phyloP scores from a whole-genome alignment of 2,329 filamentous ascomycete genomes.

The Aspergillus jensenii region DNA sequence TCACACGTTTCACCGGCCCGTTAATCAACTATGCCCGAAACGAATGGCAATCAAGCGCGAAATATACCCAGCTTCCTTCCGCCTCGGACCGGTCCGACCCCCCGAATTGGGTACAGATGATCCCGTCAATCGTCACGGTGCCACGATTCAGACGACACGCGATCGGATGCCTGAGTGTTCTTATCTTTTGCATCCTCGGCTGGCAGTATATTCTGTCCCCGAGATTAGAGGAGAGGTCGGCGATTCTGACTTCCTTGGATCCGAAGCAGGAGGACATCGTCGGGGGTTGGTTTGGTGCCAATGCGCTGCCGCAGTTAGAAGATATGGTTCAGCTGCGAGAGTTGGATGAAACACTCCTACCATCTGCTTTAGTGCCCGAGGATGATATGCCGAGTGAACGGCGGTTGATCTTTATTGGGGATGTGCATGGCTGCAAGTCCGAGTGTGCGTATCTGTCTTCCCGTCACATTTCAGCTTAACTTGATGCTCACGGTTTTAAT shows the following conservation, averaged over 20 bases:
- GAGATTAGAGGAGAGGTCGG: conserved; percentile 30
- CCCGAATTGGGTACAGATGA: conserved; percentile 26
- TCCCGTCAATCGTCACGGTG: conserved; percentile 35
- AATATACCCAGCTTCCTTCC: conserved; percentile 22
- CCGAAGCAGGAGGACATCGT: conserved; percentile 24
- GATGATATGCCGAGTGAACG: conserved; percentile 37
- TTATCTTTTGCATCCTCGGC: conserved; percentile 30
- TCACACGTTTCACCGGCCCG: conserved; percentile 26
- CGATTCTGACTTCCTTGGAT: conserved; percentile 33
- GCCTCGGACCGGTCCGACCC: conserved; percentile 17
- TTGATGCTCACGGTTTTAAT: not conserved
- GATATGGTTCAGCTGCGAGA: conserved; percentile 52
- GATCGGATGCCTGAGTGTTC: conserved; percentile 34
- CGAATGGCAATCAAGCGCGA: conserved; percentile 34
- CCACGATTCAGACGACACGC: conserved; percentile 44
- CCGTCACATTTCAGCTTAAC: not conserved
- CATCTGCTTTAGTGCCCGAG: conserved; percentile 26
- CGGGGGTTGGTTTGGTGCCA: conserved; percentile 48
- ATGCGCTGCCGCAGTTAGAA: conserved; percentile 49
- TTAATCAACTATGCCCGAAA: conserved; percentile 42
- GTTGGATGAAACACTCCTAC: conserved; percentile 50
- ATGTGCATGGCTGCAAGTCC: conserved; percentile 83
- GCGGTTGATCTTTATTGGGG: conserved; percentile 78
- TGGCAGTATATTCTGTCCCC: conserved; percentile 37
- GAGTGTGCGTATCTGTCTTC: conserved; percentile 51